Evolutionary conservation across 2,329 filamentous ascomycete genomes (phyloP), one percentile per base, ranked within the genome.

Genomic region (Zymoseptoria ardabiliae): DNA sequence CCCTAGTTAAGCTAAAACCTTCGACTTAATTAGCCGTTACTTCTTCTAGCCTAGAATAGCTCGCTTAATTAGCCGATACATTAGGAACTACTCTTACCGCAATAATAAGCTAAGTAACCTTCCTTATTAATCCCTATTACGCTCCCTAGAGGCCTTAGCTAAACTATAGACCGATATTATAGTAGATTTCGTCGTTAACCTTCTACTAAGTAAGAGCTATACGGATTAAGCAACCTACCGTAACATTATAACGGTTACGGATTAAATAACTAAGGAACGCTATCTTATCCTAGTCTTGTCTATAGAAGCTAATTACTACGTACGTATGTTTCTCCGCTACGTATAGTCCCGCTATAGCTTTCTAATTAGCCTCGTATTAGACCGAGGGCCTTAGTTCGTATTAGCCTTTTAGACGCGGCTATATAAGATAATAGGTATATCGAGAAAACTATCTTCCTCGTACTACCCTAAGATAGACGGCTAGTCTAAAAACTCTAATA

Each of bases 341-440:
- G 30, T 56, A 22, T 56, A 56, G 54, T 49, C 28, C 22, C 41
- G 48, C 7, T 56, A 56, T 28, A 28, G 54, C 10, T 22, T 50
- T 2, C 45, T 21, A 23, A 50, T 25, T n/a, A n/a, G 5, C 4
- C 11, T 49, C 19, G 28, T 23, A 7, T 56, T 41, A 3, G 13
- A 56, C 22, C 13, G 13, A 6, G 20, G 45, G 10, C 28, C n/a
- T 11, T 50, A 56, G 22, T 56, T 49, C 19, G 11, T 56, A 48
- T 56, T 19, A n/a, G 22, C 13, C 2, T 56, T 56, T 41, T 56
- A 56, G 54, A 56, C 35, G 20, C 28, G 50, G 8, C 54, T 56
- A 19, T 49, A 25, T 25, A 23, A 56, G 9, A 2, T 17, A 3
- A 5, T 56, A 49, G 45, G 45, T 3, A 23, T 56, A 13, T 49